Evolutionary conservation across 1,284 basidiomycete species (phyloP), one percentile per base, ranked within the genome.

Genomic region (Testicularia cyperi): DNA sequence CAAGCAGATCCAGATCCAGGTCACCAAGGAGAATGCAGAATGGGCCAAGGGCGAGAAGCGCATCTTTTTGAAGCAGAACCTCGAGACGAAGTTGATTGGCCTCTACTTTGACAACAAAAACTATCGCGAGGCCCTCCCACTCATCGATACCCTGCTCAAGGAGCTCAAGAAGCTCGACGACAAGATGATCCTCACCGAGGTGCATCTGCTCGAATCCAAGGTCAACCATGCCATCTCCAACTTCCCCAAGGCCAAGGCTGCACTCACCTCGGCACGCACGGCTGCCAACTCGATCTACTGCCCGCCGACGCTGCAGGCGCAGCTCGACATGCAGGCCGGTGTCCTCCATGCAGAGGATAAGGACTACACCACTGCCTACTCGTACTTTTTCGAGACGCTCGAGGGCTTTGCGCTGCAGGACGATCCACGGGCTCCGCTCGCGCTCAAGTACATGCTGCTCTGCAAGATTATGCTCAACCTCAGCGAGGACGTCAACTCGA

Each of bases 381-480:
- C 90, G 1, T 98, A 98, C 81, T 97, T 97, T 79, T 92, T 90
- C 68, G 94, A 98, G 78, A 88, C 91, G 2, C 94, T 97, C 63
- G 94, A 98, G 69, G 91, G 89, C 2, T 87, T 90, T 56, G 85
- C 88, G 2, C 74, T 79, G 26, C 77, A 80, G 22, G 81, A 82
- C 37, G 80, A 82, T 49, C 63, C 77, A 19, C 79, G 65, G 67
- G 85, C 92, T 1, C 80, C 94, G n/a, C 83, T 83, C 4, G 90
- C 91, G 9, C 81, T 98, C 62, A 97, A 97, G 79, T 97, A 97
- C 79, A 95, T 97, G 92, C 81, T 97, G 12, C 79, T 97, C 35
- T 97, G 94, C 79, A 97, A 97, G 78, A 87, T 97, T 74, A 98
- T 98, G 94, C 82, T 97, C 68, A 92, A 92, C 71, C 77, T 92